Base-by-base conservation (phyloP, 2,329 filamentous ascomycete genomes). In the Xylaria sp. region DNA sequence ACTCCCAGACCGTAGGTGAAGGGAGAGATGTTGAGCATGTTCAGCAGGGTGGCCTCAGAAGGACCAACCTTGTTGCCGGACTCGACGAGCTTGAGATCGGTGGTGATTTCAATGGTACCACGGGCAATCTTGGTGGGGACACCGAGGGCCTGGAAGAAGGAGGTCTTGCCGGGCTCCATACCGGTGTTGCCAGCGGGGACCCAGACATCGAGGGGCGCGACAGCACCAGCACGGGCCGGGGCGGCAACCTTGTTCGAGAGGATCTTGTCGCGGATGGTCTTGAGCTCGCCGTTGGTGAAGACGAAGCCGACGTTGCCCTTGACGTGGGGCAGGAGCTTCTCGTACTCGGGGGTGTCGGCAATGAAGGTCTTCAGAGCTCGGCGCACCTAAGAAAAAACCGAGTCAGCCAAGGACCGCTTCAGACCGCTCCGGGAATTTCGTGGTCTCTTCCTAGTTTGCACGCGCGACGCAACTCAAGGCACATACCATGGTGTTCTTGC, bases 121-220 rank as follows among this genome's bases (percentile, higher is more conserved):
- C 96, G 96, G 82, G 96, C 96, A 86, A 99, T 99, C 94, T 99
- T 99, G 90, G 96, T 99, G 81, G 96, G 96, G 82, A 99, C 94
- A 93, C 95, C 95, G 85, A 99, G 96, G 79, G 96, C 96, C 91
- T 99, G 96, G 94, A 99, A 99, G 94, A 99, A 99, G 82, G 96
- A 98, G 80, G 96, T 99, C 92, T 99, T 99, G 85, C 96, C 96
- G 82, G 96, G 96, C 85, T 99, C 96, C 96, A 99, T 99, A 87
- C 96, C 96, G 79, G 96, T 99, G 92, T 99, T 99, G 85, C 96
- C 96, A 77, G 94, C 96, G 75, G 96, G 96, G 76, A 99, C 83
- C 87, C 86, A 99, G 82, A 99, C 96, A 84, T 99, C 96, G 79
- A 81, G 84, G 75, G 96, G 96, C 76, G 96, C 96, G 77, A 99